Evolutionary conservation across 345 rosid species (phyloP), one percentile per base, ranked within the genome.

Genomic region (Draba incana): DNA sequence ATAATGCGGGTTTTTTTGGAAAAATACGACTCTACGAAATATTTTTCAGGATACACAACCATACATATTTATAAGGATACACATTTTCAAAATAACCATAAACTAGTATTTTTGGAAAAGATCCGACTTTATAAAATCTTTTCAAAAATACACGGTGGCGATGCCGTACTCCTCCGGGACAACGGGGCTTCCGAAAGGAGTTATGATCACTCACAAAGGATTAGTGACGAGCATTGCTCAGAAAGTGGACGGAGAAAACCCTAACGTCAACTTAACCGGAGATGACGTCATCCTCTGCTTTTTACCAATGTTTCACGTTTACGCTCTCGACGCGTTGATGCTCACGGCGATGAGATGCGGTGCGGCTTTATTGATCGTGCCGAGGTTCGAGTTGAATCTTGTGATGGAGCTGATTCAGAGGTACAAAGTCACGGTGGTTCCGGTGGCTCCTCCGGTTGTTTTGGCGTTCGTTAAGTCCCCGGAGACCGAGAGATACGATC

Each of bases 91-190:
- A 20, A 20, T 20, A 20, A 20, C 20, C 20, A 20, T 20, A 20
- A 20, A 20, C 20, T 20, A 20, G 20, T 20, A 20, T 20, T 20
- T 20, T 20, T 20, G 20, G 20, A 20, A 20, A 20, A 20, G 20
- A 20, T 20, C 20, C 20, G 0, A 20, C 20, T 20, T 1, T 20
- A 20, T 20, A 20, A 20, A 20, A 20, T 20, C 20, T 20, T 20
- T 20, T 20, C 20, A 20, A 20, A 20, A 20, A 20, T 20, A 20
- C 20, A 20, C 83, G 5, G 90, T 89, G 66, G 91, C 95, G n/a
- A 81, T 94, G 6, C 99, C 96, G 0, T 94, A 86, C 53, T 94
- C 98, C 3, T 94, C 99, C 3, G 99, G 99, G 0, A 94, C 99
- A 1, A 94, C 96, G 2, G 99, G 98, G 12, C 64, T 91, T 3